Evolutionary conservation across 148 eudicot genomes (phyloP).

Genomic region (Rhododendron griersonianum): DNA sequence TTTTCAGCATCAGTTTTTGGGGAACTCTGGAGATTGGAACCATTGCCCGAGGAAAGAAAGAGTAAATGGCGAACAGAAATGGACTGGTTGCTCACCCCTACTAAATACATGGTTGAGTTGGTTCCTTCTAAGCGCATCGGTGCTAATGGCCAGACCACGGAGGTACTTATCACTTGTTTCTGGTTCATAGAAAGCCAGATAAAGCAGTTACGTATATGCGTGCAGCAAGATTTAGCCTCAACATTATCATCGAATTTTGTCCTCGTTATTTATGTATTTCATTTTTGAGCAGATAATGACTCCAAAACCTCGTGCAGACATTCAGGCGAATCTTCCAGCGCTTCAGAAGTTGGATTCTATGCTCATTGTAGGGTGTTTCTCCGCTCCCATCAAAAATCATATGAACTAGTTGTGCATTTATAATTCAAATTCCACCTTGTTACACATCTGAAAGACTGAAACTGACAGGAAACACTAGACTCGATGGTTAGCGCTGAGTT

Average conservation of each 20-base stretch:
- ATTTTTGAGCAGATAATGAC: slow-evolving; percentile 69
- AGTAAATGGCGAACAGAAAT: slow-evolving; percentile 79
- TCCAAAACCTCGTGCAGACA: slow-evolving; percentile 77
- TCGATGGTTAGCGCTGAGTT: slow-evolving; percentile 72
- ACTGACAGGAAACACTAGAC: slow-evolving; percentile 73
- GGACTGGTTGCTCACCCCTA: slow-evolving; percentile 91
- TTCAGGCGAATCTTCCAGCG: slow-evolving; percentile 79
- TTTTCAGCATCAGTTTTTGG: slow-evolving; percentile 83
- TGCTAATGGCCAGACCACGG: slow-evolving; percentile 61
- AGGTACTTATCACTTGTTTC: slow-evolving; percentile 37
- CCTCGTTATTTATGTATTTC: background rate
- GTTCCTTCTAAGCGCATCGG: slow-evolving; percentile 85
- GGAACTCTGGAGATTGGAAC: slow-evolving; percentile 96
- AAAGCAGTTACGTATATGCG: background rate
- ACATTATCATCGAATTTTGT: background rate
- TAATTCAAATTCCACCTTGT: background rate
- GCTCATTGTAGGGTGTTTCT: slow-evolving; percentile 72
- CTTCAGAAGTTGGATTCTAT: slow-evolving; percentile 83
- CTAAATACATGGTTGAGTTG: slow-evolving; percentile 84
- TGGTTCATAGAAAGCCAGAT: background rate
- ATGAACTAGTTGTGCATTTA: background rate
- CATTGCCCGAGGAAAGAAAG: slow-evolving; percentile 68
- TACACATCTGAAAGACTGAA: slow-evolving; percentile 2
- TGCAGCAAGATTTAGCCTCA: background rate
- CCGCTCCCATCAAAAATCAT: slow-evolving; percentile 7